phyloP scores from a whole-genome alignment of 1,284 basidiomycete species.

The Microbotryum intermedium region DNA sequence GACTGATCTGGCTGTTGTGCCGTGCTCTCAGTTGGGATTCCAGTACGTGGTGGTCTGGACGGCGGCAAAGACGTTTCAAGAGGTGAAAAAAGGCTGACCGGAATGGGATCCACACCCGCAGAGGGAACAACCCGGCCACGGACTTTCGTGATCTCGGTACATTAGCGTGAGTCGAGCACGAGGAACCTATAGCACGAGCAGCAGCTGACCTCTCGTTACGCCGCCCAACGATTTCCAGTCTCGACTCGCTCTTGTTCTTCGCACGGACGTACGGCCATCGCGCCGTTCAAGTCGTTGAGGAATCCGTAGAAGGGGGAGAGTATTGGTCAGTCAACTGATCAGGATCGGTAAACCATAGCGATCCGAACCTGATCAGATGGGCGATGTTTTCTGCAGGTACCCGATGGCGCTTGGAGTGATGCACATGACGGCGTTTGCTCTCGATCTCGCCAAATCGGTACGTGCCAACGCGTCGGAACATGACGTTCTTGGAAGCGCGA shows the following conservation, averaged over 20 bases:
- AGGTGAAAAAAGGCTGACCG: background rate
- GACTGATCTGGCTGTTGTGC: too few relatives aligned
- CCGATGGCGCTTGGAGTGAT: slow-evolving; percentile 25
- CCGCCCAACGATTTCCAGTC: background rate
- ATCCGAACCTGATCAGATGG: too few relatives aligned
- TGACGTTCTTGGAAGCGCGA: too few relatives aligned
- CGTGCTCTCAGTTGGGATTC: slow-evolving; percentile 16
- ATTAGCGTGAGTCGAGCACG: slow-evolving; percentile 9
- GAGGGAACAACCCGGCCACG: slow-evolving; percentile 16
- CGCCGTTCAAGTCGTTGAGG: slow-evolving; percentile 19
- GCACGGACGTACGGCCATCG: slow-evolving; percentile 11
- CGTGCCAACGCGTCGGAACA: background rate
- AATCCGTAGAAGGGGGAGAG: slow-evolving; percentile 17
- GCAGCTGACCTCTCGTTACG: background rate
- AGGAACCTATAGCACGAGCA: background rate
- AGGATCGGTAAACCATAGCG: too few relatives aligned
- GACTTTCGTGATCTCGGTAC: slow-evolving; percentile 24
- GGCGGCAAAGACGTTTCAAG: background rate
- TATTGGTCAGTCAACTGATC: slow-evolving; percentile 6
- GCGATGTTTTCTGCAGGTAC: too few relatives aligned
- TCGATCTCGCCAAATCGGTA: slow-evolving; percentile 12
- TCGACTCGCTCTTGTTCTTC: slow-evolving; percentile 18
- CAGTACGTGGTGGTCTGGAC: slow-evolving; percentile 20
- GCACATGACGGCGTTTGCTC: slow-evolving; percentile 25
- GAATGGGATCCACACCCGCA: background rate